phyloP scores from a whole-genome alignment of 768 basidiomycete genomes.

The Podaxis pistillaris region DNA sequence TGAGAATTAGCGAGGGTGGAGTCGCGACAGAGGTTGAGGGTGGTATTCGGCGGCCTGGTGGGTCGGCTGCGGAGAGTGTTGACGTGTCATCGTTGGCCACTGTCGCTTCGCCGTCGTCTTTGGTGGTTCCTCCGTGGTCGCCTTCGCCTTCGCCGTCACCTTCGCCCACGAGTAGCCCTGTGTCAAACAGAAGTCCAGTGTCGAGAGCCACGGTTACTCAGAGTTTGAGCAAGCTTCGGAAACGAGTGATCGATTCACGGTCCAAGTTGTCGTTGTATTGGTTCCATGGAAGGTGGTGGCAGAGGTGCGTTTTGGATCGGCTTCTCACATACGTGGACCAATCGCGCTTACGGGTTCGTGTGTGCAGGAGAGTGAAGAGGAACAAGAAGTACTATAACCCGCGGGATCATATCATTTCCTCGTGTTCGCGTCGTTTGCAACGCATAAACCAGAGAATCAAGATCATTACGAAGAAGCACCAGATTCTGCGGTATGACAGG shows the following conservation, averaged over 20 bases:
- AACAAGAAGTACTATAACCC: background rate
- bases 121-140: background rate
- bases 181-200: background rate
- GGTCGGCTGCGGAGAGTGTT: background rate
- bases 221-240: constrained; percentile 1
- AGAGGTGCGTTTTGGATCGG: background rate
- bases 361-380: background rate
- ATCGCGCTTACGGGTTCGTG: background rate
- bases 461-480: constrained; percentile 8
- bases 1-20: background rate
- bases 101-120: background rate
- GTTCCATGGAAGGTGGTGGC: constrained; percentile 7
- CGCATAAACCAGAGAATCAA: constrained; percentile 7
- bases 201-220: background rate
- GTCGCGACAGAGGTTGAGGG: background rate
- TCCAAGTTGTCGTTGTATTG: constrained; percentile 2
- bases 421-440: constrained; percentile 10
- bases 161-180: background rate
- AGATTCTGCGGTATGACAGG: constrained; percentile 12
- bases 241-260: background rate
- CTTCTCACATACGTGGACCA: background rate
- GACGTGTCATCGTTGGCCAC: background rate
- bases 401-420: constrained; percentile 4
- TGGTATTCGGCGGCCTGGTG: background rate
- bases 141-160: constrained; percentile 6